Conservation (phyloP, 2,329 filamentous ascomycete species). For the Thelonectria discophora region DNA sequence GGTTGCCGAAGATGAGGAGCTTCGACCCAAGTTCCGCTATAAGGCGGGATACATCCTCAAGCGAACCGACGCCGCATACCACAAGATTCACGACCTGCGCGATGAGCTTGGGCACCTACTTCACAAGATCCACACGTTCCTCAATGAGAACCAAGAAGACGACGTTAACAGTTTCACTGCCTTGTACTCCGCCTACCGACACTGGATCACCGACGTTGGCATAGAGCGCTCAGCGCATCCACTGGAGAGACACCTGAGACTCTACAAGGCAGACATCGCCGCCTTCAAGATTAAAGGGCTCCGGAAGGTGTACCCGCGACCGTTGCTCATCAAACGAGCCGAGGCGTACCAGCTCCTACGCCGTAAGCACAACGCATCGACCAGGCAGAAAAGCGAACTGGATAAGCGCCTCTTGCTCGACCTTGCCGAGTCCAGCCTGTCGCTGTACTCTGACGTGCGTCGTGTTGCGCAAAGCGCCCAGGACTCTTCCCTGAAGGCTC, state of each 20-base stretch:
- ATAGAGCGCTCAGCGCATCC: constrained; percentile 96
- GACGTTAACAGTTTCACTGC: constrained; percentile 96
- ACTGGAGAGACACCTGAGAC: constrained; percentile 82
- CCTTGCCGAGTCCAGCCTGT: constrained; percentile 88
- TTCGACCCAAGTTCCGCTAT: constrained; percentile 88
- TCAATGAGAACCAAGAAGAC: constrained; percentile 87
- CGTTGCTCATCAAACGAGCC: constrained; percentile 89
- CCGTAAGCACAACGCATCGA: constrained; percentile 91
- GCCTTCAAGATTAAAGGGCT: constrained; percentile 95
- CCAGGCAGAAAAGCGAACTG: constrained; percentile 86
- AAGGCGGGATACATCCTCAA: constrained; percentile 85
- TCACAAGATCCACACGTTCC: constrained; percentile 84
- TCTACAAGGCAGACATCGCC: constrained; percentile 86
- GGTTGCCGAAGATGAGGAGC: constrained; percentile 79
- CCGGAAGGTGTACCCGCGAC: constrained; percentile 90
- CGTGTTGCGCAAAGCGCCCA: constrained; percentile 90
- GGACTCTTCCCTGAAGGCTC: constrained; percentile 90
- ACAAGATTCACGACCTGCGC: constrained; percentile 80
- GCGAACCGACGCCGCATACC: constrained; percentile 66
- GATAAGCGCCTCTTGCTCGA: constrained; percentile 88
- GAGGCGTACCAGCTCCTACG: constrained; percentile 95
- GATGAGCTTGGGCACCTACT: constrained; percentile 82
- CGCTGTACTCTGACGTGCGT: constrained; percentile 94
- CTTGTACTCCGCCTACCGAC: constrained; percentile 89
- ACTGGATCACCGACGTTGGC: constrained; percentile 97